A percentile compares a stretch with the other conserved stretches of the same genome.
Evolutionary conservation across 345 rosid genomes (phyloP).

Genomic region (Mallotus nudiflorus): DNA sequence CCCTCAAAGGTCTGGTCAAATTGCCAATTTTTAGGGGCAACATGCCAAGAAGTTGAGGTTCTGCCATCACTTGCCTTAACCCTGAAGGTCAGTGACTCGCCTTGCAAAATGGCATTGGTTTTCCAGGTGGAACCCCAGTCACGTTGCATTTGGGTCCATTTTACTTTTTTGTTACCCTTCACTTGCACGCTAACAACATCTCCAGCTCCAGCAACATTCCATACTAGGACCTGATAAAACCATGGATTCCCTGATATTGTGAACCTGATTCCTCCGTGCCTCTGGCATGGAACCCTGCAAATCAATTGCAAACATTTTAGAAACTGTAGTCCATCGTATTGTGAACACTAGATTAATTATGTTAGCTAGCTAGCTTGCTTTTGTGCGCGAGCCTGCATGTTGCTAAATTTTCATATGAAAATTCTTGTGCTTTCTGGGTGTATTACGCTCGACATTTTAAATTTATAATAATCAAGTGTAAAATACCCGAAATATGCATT

Average conservation of each 20-base stretch:
- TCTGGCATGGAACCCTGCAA: constrained; percentile 69
- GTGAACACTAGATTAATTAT: no score
- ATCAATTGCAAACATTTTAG: background rate
- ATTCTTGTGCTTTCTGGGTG: no score
- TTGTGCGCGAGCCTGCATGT: no score
- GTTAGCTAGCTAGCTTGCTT: no score
- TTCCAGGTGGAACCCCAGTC: constrained; percentile 58
- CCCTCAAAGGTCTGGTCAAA: constrained; percentile 48
- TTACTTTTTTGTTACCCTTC: constrained; percentile 42
- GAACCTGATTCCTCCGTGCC: constrained; percentile 72
- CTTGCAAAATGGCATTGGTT: constrained; percentile 33
- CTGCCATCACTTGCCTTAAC: constrained; percentile 46
- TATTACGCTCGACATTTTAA: no score
- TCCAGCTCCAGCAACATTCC: constrained; percentile 77
- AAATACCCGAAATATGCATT: no score
- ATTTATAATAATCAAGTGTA: no score
- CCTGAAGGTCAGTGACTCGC: constrained; percentile 47
- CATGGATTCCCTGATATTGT: constrained; percentile 62
- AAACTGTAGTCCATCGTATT: no score
- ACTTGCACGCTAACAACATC: constrained; percentile 57
- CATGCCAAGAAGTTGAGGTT: constrained; percentile 39
- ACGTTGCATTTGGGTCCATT: constrained; percentile 46
- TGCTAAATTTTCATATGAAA: no score
- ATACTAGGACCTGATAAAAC: constrained; percentile 54
- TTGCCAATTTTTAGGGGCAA: constrained; percentile 47